A percentile compares a stretch with the other conserved stretches of the same genome.
These are phyloP conservation scores for Yamadazyma siamensis DNA, from an alignment of 1,139 yeast genomes.

Conservation along the genomic window DNA sequence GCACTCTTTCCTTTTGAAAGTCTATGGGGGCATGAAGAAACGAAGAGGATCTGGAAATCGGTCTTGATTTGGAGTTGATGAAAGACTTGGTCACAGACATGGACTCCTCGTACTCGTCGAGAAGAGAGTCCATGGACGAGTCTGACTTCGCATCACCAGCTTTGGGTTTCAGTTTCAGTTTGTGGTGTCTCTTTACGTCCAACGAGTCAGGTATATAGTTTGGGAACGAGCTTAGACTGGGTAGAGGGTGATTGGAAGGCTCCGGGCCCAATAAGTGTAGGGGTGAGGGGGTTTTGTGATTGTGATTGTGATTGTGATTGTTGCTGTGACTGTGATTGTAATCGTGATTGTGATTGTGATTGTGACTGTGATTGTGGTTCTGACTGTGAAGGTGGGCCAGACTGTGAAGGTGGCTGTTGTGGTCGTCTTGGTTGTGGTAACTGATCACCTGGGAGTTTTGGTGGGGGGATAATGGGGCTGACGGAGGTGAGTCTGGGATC, in stretches of 20 bases:
- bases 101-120: slow-evolving; percentile 51
- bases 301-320: too few species aligned
- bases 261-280: too few species aligned
- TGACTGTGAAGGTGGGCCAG: too few species aligned
- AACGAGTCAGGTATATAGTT: too few species aligned
- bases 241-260: too few species aligned
- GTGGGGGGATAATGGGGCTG: slow-evolving; percentile 42
- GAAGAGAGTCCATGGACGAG: slow-evolving; percentile 48
- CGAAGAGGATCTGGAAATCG: slow-evolving; percentile 25
- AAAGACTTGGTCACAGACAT: slow-evolving; percentile 29
- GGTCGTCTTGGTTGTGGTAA: too few species aligned
- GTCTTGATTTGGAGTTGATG: slow-evolving; percentile 22
- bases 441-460: slow-evolving; percentile 12
- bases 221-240: too few species aligned
- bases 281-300: too few species aligned
- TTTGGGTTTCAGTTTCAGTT: slow-evolving; percentile 1
- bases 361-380: too few species aligned
- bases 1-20: slow-evolving; percentile 7
- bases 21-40: slow-evolving; percentile 11
- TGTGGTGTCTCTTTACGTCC: slow-evolving; percentile 2
- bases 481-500: slow-evolving; percentile 47
- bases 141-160: slow-evolving; percentile 22
- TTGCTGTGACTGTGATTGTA: too few species aligned
- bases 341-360: too few species aligned
- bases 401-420: too few species aligned